These are phyloP conservation scores for Cryptosporidium muris DNA, from an alignment of 169 alveolate species.

Conservation along the genomic window DNA sequence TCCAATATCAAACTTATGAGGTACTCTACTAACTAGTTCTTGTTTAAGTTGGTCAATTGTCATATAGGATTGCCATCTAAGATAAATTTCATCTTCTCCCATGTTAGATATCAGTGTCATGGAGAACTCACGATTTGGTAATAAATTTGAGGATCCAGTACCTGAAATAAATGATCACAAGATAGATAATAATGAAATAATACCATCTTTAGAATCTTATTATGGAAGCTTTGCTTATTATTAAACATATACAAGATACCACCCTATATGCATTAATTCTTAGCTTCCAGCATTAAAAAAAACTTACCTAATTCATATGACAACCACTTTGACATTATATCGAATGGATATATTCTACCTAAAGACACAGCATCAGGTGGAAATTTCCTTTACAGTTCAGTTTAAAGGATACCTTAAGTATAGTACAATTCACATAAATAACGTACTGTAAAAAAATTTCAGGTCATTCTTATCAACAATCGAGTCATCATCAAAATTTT, in stretches of 20 bases:
- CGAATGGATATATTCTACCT: conserved; percentile 61
- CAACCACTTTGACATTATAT: conserved; percentile 47
- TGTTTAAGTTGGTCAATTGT: conserved; percentile 78
- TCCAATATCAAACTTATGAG: conserved; percentile 91
- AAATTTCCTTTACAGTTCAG: background rate
- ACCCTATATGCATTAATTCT: no score
- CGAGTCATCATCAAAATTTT: conserved; percentile 11
- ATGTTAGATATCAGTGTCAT: conserved; percentile 59
- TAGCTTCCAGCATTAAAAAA: no score
- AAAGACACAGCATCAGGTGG: no score
- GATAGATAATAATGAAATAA: no score
- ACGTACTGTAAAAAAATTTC: conserved; percentile 66
- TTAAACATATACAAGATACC: no score
- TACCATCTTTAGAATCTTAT: background rate
- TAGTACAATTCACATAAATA: background rate
- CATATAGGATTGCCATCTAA: conserved; percentile 81
- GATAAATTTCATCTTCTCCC: conserved; percentile 81
- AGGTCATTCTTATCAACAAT: conserved; percentile 50
- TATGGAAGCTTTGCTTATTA: conserved; percentile 4
- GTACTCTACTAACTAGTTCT: conserved; percentile 76
- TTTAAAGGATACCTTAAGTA: background rate
- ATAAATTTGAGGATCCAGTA: background rate
- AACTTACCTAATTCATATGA: conserved; percentile 14
- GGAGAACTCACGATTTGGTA: conserved; percentile 61
- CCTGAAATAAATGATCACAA: background rate